A percentile compares a stretch with the other conserved stretches of the same genome.
Conservation (phyloP, 1,284 basidiomycete genomes). For the Exobasidium cylindrosporum region DNA sequence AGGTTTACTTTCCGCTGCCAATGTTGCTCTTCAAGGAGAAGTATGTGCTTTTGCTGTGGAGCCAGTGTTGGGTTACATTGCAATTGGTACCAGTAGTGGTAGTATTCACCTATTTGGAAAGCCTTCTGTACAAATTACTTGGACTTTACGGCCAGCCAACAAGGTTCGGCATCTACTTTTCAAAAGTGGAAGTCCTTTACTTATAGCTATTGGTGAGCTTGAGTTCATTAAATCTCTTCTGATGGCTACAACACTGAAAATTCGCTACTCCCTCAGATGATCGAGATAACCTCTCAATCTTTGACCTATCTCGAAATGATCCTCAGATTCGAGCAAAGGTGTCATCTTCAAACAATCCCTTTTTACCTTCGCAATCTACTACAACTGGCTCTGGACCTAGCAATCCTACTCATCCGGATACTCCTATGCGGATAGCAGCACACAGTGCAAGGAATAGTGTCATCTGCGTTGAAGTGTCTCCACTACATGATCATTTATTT, state of each 20-base stretch:
- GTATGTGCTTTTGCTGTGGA: constrained; percentile 53
- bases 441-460: constrained; percentile 39
- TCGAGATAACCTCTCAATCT: constrained; percentile 67
- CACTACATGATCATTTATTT: constrained; percentile 73
- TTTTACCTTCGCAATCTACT: constrained; percentile 27
- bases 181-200: constrained; percentile 62
- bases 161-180: constrained; percentile 67
- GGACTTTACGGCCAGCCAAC: constrained; percentile 62
- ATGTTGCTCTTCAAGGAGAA: constrained; percentile 51
- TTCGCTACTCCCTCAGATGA: constrained; percentile 60
- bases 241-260: background rate
- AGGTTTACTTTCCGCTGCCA: constrained; percentile 40
- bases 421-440: constrained; percentile 35
- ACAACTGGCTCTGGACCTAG: background rate
- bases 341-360: constrained; percentile 25
- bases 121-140: constrained; percentile 63
- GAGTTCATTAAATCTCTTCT: too few species aligned
- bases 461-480: constrained; percentile 67
- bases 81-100: constrained; percentile 65
- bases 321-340: constrained; percentile 33
- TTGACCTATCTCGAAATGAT: constrained; percentile 65
- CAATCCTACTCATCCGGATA: constrained; percentile 24
- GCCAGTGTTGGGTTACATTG: constrained; percentile 62
- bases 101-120: constrained; percentile 66
- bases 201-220: constrained; percentile 66